These are phyloP conservation scores for Silene coronaria DNA, from an alignment of 179 eudicot species.

Conservation along the genomic window DNA sequence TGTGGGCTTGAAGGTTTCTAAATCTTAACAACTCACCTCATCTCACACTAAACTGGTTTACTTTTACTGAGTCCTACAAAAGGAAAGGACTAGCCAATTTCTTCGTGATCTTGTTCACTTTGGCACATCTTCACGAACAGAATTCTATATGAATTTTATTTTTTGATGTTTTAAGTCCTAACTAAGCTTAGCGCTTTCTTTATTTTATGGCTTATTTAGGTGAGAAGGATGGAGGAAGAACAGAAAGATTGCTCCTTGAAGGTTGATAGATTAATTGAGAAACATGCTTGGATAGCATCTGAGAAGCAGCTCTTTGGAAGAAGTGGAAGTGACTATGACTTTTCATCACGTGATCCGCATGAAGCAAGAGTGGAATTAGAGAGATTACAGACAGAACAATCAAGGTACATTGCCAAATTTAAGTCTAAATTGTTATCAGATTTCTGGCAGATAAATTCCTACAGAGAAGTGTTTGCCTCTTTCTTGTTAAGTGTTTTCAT, in stretches of 20 bases:
- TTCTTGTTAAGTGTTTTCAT: not conserved
- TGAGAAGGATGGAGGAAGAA: conserved; percentile 89
- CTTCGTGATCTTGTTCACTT: not conserved
- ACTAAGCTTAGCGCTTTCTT: not conserved
- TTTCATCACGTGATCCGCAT: conserved; percentile 67
- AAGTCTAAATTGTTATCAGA: not conserved
- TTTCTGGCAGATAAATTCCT: conserved; percentile 1
- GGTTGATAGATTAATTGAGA: conserved; percentile 78
- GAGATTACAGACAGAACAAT: conserved; percentile 78
- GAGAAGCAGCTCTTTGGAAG: conserved; percentile 92
- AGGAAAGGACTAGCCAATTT: conserved; percentile 2
- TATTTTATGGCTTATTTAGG: conserved; percentile 39
- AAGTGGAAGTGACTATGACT: conserved; percentile 90
- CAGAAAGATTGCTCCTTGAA: conserved; percentile 73
- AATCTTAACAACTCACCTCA: not conserved
- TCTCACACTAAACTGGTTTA: not conserved
- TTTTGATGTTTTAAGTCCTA: not conserved
- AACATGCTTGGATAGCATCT: conserved; percentile 89
- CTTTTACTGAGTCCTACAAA: not conserved
- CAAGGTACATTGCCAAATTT: conserved; percentile 39
- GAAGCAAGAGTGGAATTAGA: conserved; percentile 63
- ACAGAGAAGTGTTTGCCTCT: not conserved
- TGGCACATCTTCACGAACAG: not conserved
- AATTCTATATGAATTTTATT: not conserved
- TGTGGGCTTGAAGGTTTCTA: not conserved